Percentiles rank a stretch among this genome's conserved stretches.
Evolutionary conservation across 2,329 filamentous ascomycete genomes (phyloP).

Genomic region (Sphaerulina musiva): DNA sequence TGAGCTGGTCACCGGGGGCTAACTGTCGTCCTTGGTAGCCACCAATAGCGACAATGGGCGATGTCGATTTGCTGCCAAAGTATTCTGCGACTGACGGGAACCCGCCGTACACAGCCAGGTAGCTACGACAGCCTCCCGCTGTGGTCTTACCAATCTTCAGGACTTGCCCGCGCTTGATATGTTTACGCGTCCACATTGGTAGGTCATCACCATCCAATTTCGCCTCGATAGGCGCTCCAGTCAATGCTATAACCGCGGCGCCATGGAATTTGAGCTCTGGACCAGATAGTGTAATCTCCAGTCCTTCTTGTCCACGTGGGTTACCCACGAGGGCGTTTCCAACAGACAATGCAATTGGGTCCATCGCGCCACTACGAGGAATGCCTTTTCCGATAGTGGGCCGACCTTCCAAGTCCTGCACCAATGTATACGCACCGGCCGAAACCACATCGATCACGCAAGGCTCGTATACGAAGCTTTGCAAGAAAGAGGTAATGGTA

Average conservation of each 20-base stretch:
- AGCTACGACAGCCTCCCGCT: conserved; percentile 50
- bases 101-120: conserved; percentile 53
- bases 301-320: conserved; percentile 43
- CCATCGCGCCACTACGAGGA: conserved; percentile 56
- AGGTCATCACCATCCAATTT: conserved; percentile 45
- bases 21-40: conserved; percentile 55
- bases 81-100: conserved; percentile 49
- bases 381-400: conserved; percentile 53
- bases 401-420: conserved; percentile 56
- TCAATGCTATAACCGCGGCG: conserved; percentile 51
- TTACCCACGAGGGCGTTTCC: conserved; percentile 58
- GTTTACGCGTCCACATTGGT: conserved; percentile 52
- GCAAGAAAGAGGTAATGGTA: conserved; percentile 53
- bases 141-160: conserved; percentile 51
- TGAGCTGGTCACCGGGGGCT: conserved; percentile 49
- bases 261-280: conserved; percentile 53
- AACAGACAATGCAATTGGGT: conserved; percentile 51
- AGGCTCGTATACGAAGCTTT: conserved; percentile 46
- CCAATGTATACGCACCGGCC: conserved; percentile 51
- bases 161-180: conserved; percentile 46
- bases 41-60: conserved; percentile 52
- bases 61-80: conserved; percentile 55
- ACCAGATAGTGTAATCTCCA: conserved; percentile 57
- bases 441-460: conserved; percentile 52
- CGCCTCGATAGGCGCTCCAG: conserved; percentile 50